Evolutionary conservation across 2,329 filamentous ascomycete genomes (phyloP), one percentile per base, ranked within the genome.

Genomic region (Septoria linicola): DNA sequence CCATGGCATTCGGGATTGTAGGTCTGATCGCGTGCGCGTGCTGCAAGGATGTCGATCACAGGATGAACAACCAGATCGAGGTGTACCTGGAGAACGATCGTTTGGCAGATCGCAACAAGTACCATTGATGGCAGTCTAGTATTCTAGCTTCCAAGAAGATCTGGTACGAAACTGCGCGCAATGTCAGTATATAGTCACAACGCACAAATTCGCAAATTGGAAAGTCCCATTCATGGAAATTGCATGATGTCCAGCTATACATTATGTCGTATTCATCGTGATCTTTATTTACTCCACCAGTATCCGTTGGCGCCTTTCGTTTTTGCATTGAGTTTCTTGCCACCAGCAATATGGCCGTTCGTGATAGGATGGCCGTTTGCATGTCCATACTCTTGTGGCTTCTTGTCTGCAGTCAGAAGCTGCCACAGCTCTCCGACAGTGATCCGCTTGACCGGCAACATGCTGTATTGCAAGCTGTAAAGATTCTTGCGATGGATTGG

Each of bases 391-490:
- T 51, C 55, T 45, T 46, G 45, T 25, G 41, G 30, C 17, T 52
- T 49, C 51, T 47, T 37, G 43, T 50, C 55, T 35, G 50, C 55
- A 13, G 50, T 67, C 52, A 70, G 41, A 13, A 67, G 53, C 17
- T 58, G 50, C 93, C 95, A 99, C 68, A 97, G 85, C 66, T 96
- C 90, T 62, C 81, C 77, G 51, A 97, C 87, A 2, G 85, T 84
- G 0, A 89, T 87, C 37, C 95, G 77, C 47, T 81, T 81, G 6
- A 88, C 87, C 0, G 95, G 95, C 34, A 99, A 78, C 89, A 97
- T 97, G 73, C 89, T 95, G 71, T 99, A 99, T 72, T 99, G 93
- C 63, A 99, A 76, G 61, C 89, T 95, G 72, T 99, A 99, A 43
- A 99, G 77, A 66, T 93, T 95, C 66, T 91, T 92, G 45, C 95